Base-by-base conservation (phyloP, 805 yeast genomes). In the Schwanniomyces pseudopolymorphus region DNA sequence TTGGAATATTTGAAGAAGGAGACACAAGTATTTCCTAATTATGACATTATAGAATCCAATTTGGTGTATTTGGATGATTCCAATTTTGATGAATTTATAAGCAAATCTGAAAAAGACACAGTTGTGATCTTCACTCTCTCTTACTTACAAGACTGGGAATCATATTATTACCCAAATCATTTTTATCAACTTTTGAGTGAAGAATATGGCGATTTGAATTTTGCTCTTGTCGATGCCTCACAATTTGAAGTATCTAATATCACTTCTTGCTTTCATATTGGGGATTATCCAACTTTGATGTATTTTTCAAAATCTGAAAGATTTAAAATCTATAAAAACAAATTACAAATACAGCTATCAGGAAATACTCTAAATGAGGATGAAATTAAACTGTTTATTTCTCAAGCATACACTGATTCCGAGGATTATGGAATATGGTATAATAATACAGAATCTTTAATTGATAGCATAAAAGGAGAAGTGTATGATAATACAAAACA, bases 151-250 rank as follows among this genome's bases (percentile, higher is more conserved):
- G 71, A 58, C 10, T 72, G 76, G 75, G 49, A 51, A 25, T 58
- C 60, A n/a, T 60, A 57, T 46, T 50, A 59, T 28, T 59, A 55
- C 39, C 74, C 74, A 2, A 44, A 53, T 4, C 77, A 72, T 47
- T 69, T 64, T 45, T 66, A 57, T 49, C 73, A 69, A 46, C 44
- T 44, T 40, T 44, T 67, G n/a, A 24, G 16, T 36, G 49, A 33
- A 20, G 33, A 24, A 35, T 51, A 9, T 17, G 47, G 39, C 21
- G 16, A 44, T 9, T 36, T 61, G 3, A 40, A 47, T 10, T 65
- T 68, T 49, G 61, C 58, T 1, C 36, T 69, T 3, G 60, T 62
- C 1, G 66, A 64, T 43, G 48, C 60, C 10, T 64, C 59, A 21
- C 48, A 55, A 7, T 52, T 51, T 11, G 57, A 45, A 16, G 50